phyloP scores from a whole-genome alignment of 2,329 filamentous ascomycete species.

The Aspergillus ochraceoroseus region DNA sequence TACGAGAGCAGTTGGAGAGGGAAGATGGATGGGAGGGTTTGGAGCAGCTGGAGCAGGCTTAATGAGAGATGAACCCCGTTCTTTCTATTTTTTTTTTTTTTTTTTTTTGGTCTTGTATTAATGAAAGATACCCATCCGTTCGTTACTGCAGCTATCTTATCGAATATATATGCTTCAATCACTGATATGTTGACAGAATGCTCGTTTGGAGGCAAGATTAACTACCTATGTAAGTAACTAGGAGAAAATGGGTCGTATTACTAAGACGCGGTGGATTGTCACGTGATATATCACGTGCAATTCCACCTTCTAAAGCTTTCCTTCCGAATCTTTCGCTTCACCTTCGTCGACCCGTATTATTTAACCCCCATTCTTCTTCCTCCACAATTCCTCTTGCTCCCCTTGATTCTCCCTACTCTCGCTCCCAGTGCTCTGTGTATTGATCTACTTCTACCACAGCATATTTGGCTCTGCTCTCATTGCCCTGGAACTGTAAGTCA shows the following conservation, averaged over 20 bases:
- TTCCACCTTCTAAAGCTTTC: constrained; percentile 41
- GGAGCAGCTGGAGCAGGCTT: constrained; percentile 48
- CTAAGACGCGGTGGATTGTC: too few species aligned
- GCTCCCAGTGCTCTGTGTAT: constrained; percentile 16
- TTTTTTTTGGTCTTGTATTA: constrained; percentile 8
- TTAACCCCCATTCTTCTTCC: constrained; percentile 14
- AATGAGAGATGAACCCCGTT: constrained; percentile 12
- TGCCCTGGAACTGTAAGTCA: constrained; percentile 22
- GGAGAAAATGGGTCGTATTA: too few species aligned
- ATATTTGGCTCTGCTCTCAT: constrained; percentile 10
- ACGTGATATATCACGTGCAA: too few species aligned
- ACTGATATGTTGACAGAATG: too few species aligned
- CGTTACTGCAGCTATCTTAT: constrained; percentile 9
- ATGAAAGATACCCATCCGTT: constrained; percentile 20
- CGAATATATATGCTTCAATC: constrained; percentile 1
- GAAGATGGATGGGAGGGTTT: constrained; percentile 86
- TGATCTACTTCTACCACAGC: constrained; percentile 24
- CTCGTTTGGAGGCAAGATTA: background rate
- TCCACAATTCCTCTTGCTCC: constrained; percentile 15
- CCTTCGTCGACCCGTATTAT: constrained; percentile 11
- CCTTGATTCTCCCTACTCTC: constrained; percentile 13
- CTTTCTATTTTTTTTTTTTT: constrained; percentile 15
- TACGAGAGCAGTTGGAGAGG: constrained; percentile 66
- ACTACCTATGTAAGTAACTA: too few species aligned
- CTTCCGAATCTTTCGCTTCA: constrained; percentile 26